Evolutionary conservation across 148 eudicot species (phyloP), one percentile per base, ranked within the genome.

Genomic region (Heliosperma pusillum): DNA sequence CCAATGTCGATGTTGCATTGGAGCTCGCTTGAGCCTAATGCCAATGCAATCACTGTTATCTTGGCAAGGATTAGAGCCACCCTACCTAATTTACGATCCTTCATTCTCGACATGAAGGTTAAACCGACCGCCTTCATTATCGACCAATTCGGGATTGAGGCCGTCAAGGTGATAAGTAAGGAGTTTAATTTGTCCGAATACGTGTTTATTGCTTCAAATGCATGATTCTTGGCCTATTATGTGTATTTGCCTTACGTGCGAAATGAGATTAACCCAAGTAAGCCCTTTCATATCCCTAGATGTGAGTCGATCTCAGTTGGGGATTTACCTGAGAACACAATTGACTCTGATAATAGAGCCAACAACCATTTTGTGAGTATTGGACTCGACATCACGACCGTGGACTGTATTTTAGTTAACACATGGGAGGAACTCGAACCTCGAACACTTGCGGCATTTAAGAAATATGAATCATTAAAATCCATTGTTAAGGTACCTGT

Each of bases 341-440:
- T 47, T 15, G 9, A 73, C 73, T 59, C 80, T 3, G 63, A 62
- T 12, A 53, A 55, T 9, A 74, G 56, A 29, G 17, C 42, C 36
- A 65, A 80, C 21, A 10, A n/a, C 0, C 77, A 77, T 62, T 83
- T 69, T 15, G 70, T 72, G 4, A 78, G 68, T 7, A 33, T 77
- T 5, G 82, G 80, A 22, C 33, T 10, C 1, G 77, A 74, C 62
- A 72, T 59, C 6, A 76, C 65, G 3, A 75, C 62, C 17, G 78
- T 69, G 13, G 77, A 77, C 15, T 88, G 92, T 3, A 82, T 87
- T 27, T 58, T 87, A 17, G 73, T 66, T 10, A 88, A 88, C 66
- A 75, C 86, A 0, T 90, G 87, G 86, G 78, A 82, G 0, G 88
- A 81, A 29, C 73, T 87, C 0, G 92, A 90, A 71, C 70, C 80